Evolutionary conservation across 31 red algal species (phyloP).

Genomic region (Asparagopsis taxiformis): DNA sequence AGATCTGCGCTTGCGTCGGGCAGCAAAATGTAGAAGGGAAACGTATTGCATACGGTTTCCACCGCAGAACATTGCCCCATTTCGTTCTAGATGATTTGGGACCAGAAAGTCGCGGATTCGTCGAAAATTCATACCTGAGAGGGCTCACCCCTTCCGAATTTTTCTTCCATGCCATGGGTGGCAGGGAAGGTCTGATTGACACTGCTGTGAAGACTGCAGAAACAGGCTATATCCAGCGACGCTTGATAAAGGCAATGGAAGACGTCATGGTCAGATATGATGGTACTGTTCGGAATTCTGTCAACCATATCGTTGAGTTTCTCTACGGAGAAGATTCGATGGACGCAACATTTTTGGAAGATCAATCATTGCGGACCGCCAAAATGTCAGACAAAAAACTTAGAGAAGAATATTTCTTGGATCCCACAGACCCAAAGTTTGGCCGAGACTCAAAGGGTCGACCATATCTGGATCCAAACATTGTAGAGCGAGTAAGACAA

Average conservation of each 20-base stretch:
- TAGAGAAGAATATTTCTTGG: slow-evolving; percentile 61
- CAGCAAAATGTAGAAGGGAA: slow-evolving; percentile 99
- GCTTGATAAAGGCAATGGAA: slow-evolving; percentile 99
- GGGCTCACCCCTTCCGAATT: slow-evolving; percentile 95
- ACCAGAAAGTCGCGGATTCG: slow-evolving; percentile 96
- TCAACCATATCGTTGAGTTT: slow-evolving; percentile 92
- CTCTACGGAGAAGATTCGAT: slow-evolving; percentile 97
- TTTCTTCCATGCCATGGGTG: slow-evolving; percentile 99
- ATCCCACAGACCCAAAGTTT: slow-evolving; percentile 75
- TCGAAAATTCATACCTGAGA: slow-evolving; percentile 94
- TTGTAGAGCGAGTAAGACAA: slow-evolving; percentile 77
- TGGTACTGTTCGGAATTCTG: slow-evolving; percentile 92
- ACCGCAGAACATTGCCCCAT: slow-evolving; percentile 90
- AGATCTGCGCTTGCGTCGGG: slow-evolving; percentile 97
- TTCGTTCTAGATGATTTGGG: slow-evolving; percentile 90
- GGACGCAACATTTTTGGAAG: slow-evolving; percentile 92
- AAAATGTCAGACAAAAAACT: slow-evolving; percentile 80
- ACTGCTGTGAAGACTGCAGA: slow-evolving; percentile 99
- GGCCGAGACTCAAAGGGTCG: slow-evolving; percentile 58
- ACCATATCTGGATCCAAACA: slow-evolving; percentile 74
- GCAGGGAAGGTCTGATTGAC: slow-evolving; percentile 98
- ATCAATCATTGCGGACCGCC: slow-evolving; percentile 61
- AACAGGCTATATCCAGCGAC: slow-evolving; percentile 98
- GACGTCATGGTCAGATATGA: slow-evolving; percentile 97
- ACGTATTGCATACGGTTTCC: slow-evolving; percentile 97